Base-by-base conservation (phyloP, 2,329 filamentous ascomycete species). In the Trichoderma gracile region DNA sequence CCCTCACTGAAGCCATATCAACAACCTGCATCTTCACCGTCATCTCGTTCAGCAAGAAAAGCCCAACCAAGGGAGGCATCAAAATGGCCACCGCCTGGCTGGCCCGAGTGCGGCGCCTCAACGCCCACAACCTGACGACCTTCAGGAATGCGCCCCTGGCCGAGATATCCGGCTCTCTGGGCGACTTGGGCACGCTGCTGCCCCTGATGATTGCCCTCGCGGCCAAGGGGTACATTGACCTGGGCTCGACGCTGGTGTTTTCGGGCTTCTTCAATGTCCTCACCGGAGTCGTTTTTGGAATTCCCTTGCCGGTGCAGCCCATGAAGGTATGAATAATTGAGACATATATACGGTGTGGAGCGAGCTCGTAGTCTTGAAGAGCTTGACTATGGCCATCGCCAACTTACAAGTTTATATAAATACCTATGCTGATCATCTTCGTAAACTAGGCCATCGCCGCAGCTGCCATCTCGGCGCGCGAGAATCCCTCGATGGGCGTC, bases 261-360 rank as follows among this genome's bases (percentile, higher is more conserved):
- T 93, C 92, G 0, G 95, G 95, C 1, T 72, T 93, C 10, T 94
- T 90, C 76, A 98, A 98, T 72, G 86, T 97, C 63, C 72, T 90
- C 14, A 97, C 93, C 0, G 95, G 94, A 19, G 73, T 88, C 1
- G 77, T 89, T 38, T 98, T 97, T 72, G 94, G 94, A 7, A 89
- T 98, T 46, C 94, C 94, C 2, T 78, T 97, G 3, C 93, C 93
- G 0, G 93, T 97, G 0, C 93, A 97, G 78, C 93, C 93, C n/a
- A 89, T 89, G 86, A 89, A 89, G 79, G 84, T 84, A 65, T 43
- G 66, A 38, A 14, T 5, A 6, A 27, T 46, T 33, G 30, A 12
- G 7, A 25, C 12, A 5, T 30, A 17, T 62, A 23, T 61, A 23
- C 21, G 1, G n/a, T 53, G 45, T 19, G 10, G 27, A 46, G 27